Base-by-base conservation (phyloP, 345 rosid genomes). In the Capsella bursapastoris region DNA sequence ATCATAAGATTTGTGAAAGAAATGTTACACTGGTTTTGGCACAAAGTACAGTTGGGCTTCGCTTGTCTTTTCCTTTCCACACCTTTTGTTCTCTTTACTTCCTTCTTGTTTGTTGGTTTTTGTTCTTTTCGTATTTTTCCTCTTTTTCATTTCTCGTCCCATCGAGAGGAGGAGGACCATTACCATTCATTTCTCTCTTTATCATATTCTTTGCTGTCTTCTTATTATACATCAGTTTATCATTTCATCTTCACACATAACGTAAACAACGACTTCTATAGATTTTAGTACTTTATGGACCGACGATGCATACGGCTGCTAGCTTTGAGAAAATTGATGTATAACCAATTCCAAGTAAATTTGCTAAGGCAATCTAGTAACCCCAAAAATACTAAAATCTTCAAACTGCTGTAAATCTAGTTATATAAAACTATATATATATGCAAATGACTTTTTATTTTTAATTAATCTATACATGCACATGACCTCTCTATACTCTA, bases 71-170 rank as follows among this genome's bases (percentile, higher is more conserved):
- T 75, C 79, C 68, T 68, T 68, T 40, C 16, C 11, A 0, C 58
- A 27, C 41, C 47, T 35, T 56, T 43, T 75, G 63, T 60, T 68
- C 78, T 74, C 58, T 65, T 65, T 66, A 74, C 71, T 59, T 59
- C 79, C 73, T 75, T 75, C 79, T 75, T 75, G 68, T 75, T 68
- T 75, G 40, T 68, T 75, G 14, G 8, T 58, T 75, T 74, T 67
- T 66, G 70, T 73, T 64, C 40, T 65, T 73, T 73, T 48, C 10
- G 56, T 53, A 4, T 48, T 65, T 66, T 13, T 8, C 8, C 28
- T 18, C 25, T 27, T 65, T 48, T 16, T 34, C 37, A 2, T 66
- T 65, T 65, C 25, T 22, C 14, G 0, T 28, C 14, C 31, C 51
- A 47, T 38, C 37, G 37, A 22, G 25, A 22, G 25, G 25, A 22